Conservation (phyloP, 371 early-diverging fungal genomes). For the Funneliformis caledonium region DNA sequence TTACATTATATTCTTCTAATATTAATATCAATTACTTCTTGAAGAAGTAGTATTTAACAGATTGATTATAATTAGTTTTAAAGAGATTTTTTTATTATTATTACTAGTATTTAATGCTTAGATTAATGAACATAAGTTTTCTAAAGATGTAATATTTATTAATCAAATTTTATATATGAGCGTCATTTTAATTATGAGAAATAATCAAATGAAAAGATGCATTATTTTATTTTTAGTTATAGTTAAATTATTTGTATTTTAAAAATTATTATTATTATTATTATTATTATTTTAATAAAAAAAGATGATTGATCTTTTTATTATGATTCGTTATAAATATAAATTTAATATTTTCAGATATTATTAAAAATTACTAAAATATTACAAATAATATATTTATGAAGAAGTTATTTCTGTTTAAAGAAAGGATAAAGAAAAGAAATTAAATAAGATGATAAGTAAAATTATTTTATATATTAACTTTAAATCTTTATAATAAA, state of each 20-base stretch:
- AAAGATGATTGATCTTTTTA: no score
- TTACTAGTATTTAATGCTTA: conserved; percentile 57
- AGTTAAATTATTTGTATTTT: neutral
- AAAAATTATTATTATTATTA: conserved; percentile 8
- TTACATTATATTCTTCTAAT: neutral
- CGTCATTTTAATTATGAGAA: neutral
- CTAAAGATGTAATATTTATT: conserved; percentile 47
- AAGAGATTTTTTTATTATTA: conserved; percentile 44
- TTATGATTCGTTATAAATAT: neutral
- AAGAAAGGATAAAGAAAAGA: no score
- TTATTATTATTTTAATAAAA: neutral
- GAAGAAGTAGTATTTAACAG: neutral
- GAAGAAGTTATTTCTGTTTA: no score
- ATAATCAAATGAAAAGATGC: neutral
- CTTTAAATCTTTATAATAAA: no score
- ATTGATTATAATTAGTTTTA: conserved; percentile 52
- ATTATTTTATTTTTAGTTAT: conserved; percentile 53
- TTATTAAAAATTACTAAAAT: neutral
- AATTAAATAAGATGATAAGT: no score
- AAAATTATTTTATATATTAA: no score
- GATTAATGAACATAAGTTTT: conserved; percentile 47
- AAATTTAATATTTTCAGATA: conserved; percentile 2
- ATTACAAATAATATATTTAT: neutral
- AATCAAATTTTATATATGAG: conserved; percentile 51
- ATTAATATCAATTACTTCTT: neutral